Conservation (phyloP, 495 filamentous ascomycete species). For the Neurospora intermedia region DNA sequence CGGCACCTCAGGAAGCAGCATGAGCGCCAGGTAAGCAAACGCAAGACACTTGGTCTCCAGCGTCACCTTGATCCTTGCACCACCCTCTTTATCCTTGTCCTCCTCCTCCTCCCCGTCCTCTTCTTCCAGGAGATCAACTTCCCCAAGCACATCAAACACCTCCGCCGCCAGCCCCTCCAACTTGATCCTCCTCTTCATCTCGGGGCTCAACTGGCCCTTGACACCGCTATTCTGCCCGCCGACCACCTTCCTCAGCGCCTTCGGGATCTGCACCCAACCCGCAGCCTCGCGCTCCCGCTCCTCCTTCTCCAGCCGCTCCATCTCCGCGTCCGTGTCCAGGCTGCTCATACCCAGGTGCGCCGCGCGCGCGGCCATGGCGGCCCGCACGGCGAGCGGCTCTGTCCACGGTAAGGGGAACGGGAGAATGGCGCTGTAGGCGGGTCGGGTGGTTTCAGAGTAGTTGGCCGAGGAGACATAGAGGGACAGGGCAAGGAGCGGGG, state of each 20-base stretch:
- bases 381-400: slow-evolving; percentile 54
- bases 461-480: slow-evolving; percentile 85
- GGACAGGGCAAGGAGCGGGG: slow-evolving; percentile 62
- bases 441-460: slow-evolving; percentile 61
- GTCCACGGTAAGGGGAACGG: slow-evolving; percentile 78
- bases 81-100: neutral
- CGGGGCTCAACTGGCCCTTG: slow-evolving; percentile 28
- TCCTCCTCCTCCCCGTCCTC: slow-evolving; percentile 23
- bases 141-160: slow-evolving; percentile 57
- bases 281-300: slow-evolving; percentile 19
- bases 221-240: neutral
- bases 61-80: slow-evolving; percentile 14
- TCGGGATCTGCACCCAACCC: slow-evolving; percentile 20
- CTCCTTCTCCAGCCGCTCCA: slow-evolving; percentile 17
- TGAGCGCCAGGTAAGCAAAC: slow-evolving; percentile 66
- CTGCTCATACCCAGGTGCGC: slow-evolving; percentile 55
- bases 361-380: slow-evolving; percentile 57
- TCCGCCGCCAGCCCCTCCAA: slow-evolving; percentile 57
- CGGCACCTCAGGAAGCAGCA: slow-evolving; percentile 58
- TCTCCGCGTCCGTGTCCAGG: slow-evolving; percentile 35
- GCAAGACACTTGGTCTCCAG: slow-evolving; percentile 69
- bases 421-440: slow-evolving; percentile 64
- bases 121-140: slow-evolving; percentile 39
- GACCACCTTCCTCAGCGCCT: slow-evolving; percentile 17
- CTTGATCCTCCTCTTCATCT: slow-evolving; percentile 48